Evolutionary conservation across 257 asterid species (phyloP).

Genomic region (Fraxinus americana): DNA sequence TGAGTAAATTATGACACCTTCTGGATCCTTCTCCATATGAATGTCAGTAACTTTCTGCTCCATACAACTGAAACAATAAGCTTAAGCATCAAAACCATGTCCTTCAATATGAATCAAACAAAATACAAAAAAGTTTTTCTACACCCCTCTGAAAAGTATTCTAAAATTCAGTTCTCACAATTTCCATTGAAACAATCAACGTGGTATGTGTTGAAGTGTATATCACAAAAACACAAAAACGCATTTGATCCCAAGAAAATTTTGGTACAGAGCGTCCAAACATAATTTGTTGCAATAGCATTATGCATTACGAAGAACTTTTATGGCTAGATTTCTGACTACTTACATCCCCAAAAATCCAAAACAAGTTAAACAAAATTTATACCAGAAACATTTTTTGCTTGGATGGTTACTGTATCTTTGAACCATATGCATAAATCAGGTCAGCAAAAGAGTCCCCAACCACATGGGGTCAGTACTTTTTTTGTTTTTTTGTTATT

Average conservation of each 20-base stretch:
- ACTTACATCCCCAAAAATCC: neutral
- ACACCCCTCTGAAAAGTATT: neutral
- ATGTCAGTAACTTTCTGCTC: slow-evolving; percentile 58
- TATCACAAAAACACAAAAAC: neutral
- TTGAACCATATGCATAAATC: neutral
- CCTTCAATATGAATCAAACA: slow-evolving; percentile 8
- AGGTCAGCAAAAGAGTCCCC: neutral
- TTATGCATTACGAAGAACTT: slow-evolving; percentile 11
- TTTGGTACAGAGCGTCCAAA: neutral
- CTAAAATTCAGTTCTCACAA: neutral
- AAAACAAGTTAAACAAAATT: neutral
- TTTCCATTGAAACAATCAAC: neutral
- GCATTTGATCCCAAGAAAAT: neutral
- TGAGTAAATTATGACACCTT: slow-evolving; percentile 47
- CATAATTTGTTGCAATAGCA: neutral
- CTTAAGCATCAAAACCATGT: neutral
- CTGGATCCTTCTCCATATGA: slow-evolving; percentile 74
- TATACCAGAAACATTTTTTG: neutral
- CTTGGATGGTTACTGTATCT: neutral
- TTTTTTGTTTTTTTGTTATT: neutral
- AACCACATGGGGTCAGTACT: neutral
- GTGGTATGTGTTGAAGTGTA: neutral
- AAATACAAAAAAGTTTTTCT: neutral
- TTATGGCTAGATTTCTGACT: neutral
- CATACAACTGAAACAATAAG: slow-evolving; percentile 50